Conservation (phyloP, 805 yeast species). For the Candida broadrunensis region DNA sequence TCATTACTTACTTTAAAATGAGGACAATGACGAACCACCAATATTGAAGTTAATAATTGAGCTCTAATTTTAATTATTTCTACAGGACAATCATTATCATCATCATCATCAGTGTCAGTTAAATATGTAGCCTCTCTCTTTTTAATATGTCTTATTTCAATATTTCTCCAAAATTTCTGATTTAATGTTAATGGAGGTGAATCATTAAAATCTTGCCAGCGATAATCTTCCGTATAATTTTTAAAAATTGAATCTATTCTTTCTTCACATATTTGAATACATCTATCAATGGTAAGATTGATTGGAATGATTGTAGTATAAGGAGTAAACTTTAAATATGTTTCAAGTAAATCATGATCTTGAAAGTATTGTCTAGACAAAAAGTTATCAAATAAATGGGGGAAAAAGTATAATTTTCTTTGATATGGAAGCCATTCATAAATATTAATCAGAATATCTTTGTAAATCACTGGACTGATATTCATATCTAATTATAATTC, state of each 20-base stretch:
- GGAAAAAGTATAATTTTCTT: neutral
- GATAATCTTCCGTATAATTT: neutral
- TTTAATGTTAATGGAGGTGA: neutral
- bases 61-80: neutral
- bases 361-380: neutral
- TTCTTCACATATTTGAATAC: neutral
- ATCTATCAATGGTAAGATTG: neutral
- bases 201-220: neutral
- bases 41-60: neutral
- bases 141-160: neutral
- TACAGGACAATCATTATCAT: neutral
- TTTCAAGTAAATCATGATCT: neutral
- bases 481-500: too few species aligned
- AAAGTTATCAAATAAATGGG: neutral
- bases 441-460: neutral
- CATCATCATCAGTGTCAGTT: neutral
- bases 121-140: neutral
- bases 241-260: neutral
- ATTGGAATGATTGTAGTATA: neutral
- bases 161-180: neutral
- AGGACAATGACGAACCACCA: constrained; percentile 1
- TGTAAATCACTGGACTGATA: neutral
- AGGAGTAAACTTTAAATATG: neutral
- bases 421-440: neutral
- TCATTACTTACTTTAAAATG: neutral